A percentile compares a stretch with the other conserved stretches of the same genome.
Conservation (phyloP, 2,329 filamentous ascomycete species). For the Ophioceras dolichostomum region DNA sequence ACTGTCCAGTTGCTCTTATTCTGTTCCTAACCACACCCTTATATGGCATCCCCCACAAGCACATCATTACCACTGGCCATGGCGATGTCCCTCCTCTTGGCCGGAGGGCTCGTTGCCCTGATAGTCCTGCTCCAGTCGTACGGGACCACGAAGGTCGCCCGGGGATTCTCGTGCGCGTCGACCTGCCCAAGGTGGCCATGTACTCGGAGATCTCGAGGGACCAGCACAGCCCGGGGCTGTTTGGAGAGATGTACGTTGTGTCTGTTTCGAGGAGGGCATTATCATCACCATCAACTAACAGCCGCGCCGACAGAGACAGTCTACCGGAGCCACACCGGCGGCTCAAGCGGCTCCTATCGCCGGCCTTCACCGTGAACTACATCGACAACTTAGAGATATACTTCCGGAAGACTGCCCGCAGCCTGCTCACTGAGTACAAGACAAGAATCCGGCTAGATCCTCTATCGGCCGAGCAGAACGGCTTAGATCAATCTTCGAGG, state of each 20-base stretch:
- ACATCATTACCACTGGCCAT: no score
- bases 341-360: slow-evolving; percentile 13
- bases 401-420: slow-evolving; percentile 10
- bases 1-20: no score
- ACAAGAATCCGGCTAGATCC: not conserved
- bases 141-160: no score
- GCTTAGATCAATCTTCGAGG: no score
- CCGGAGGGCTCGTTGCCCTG: no score
- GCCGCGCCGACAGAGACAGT: slow-evolving; percentile 5
- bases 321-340: slow-evolving; percentile 12
- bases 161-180: not conserved
- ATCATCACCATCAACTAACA: no score
- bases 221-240: slow-evolving; percentile 2
- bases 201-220: slow-evolving; percentile 2
- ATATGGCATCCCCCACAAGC: no score
- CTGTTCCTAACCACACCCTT: no score
- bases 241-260: slow-evolving; percentile 1
- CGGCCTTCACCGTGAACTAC: slow-evolving; percentile 13
- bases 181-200: slow-evolving; percentile 2
- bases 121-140: no score
- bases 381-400: slow-evolving; percentile 12
- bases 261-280: no score
- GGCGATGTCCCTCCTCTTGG: no score
- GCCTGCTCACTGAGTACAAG: slow-evolving; percentile 8
- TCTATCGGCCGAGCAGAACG: slow-evolving; percentile 4